A percentile compares a stretch with the other conserved stretches of the same genome.
phyloP scores from a whole-genome alignment of 2,329 filamentous ascomycete species.

The Sclerotinia subarctica region DNA sequence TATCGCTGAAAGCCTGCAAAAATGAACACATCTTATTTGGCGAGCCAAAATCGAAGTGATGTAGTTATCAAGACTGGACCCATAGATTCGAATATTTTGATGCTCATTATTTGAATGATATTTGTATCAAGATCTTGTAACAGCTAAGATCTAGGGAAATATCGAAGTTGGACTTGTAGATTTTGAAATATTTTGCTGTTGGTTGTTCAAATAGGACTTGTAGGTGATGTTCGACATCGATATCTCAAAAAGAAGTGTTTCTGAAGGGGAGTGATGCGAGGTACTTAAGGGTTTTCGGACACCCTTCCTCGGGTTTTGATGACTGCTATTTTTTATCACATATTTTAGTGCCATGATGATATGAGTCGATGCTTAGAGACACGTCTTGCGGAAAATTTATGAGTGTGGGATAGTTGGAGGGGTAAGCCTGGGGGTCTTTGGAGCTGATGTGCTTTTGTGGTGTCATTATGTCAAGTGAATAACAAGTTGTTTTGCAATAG shows the following conservation, averaged over 20 bases:
- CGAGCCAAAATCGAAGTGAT: neutral
- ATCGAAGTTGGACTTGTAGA: neutral
- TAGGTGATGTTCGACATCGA: neutral
- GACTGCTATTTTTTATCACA: neutral
- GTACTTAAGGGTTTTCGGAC: neutral
- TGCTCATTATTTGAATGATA: neutral
- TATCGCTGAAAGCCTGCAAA: no score
- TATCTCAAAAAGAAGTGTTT: neutral
- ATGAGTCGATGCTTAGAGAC: neutral
- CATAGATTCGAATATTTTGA: no score
- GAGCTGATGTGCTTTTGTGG: neutral
- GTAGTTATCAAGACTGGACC: no score
- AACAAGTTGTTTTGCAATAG: accelerated
- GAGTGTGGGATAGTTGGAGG: neutral
- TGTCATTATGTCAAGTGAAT: neutral
- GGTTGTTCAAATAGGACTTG: no score
- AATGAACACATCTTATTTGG: neutral
- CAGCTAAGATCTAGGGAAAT: no score
- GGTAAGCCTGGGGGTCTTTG: neutral
- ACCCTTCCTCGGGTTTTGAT: neutral
- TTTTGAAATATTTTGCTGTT: no score
- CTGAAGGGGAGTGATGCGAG: neutral
- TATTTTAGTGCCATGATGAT: neutral
- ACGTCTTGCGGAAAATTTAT: neutral
- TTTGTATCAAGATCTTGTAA: neutral